Conservation (phyloP, 371 early-diverging fungal genomes). For the Pancytospora epiphaga region DNA sequence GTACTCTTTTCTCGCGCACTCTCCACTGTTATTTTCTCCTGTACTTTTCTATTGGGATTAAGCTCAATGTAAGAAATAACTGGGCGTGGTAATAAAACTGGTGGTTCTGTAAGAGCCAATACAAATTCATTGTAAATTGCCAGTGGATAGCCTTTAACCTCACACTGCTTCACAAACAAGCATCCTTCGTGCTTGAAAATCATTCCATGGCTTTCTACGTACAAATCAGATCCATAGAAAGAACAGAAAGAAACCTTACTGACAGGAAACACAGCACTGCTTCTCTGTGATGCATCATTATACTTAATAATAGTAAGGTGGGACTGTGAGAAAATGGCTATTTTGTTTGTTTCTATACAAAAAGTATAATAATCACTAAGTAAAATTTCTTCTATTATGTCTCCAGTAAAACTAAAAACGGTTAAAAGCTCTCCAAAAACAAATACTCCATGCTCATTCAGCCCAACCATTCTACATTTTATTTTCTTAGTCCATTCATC, state of each 20-base stretch:
- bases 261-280: background rate
- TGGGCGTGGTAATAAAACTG: background rate
- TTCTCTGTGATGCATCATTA: background rate
- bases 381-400: background rate
- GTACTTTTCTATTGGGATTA: too few relatives aligned
- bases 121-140: conserved; percentile 1
- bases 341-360: background rate
- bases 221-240: conserved; percentile 1
- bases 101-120: background rate
- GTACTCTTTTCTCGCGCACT: too few relatives aligned
- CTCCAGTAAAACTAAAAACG: background rate
- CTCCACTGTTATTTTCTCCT: too few relatives aligned
- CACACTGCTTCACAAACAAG: conserved; percentile 5
- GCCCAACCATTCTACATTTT: background rate
- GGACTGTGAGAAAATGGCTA: background rate
- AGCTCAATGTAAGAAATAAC: background rate
- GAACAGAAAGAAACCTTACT: background rate
- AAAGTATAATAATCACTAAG: background rate
- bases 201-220: conserved; percentile 1
- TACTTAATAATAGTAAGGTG: background rate
- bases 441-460: background rate
- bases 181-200: background rate
- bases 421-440: background rate
- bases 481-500: conserved; percentile 8
- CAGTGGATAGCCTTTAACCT: background rate